Evolutionary conservation across 2,329 filamentous ascomycete genomes (phyloP).

Genomic region (Fonsecaea monophora): DNA sequence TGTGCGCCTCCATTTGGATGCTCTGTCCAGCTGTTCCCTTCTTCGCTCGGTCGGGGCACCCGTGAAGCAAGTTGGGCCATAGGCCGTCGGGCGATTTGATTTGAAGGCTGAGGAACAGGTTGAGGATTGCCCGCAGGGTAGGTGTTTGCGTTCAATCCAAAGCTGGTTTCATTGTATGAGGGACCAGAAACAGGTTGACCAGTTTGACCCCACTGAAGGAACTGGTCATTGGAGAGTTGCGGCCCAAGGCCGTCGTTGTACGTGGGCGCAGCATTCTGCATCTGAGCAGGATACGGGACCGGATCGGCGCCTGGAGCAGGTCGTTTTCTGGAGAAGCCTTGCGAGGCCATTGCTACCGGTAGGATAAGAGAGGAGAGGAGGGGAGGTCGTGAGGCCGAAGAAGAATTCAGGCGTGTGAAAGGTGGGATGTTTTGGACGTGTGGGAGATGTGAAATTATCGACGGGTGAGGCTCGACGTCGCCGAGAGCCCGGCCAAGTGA

Average conservation of each 20-base stretch:
- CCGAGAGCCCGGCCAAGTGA: neutral
- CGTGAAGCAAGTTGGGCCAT: slow-evolving; percentile 44
- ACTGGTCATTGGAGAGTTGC: slow-evolving; percentile 59
- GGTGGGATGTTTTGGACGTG: neutral
- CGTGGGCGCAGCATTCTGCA: slow-evolving; percentile 49
- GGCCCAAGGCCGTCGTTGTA: slow-evolving; percentile 52
- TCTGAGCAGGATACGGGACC: slow-evolving; percentile 63
- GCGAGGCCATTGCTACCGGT: slow-evolving; percentile 41
- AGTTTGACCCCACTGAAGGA: slow-evolving; percentile 62
- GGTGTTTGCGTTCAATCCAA: slow-evolving; percentile 57
- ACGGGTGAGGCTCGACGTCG: neutral
- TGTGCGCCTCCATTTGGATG: slow-evolving; percentile 46
- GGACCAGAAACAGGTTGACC: slow-evolving; percentile 44
- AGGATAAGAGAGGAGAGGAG: neutral
- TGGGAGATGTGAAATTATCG: neutral
- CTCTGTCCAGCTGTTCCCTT: slow-evolving; percentile 46
- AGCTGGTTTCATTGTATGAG: slow-evolving; percentile 60
- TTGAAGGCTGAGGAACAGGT: slow-evolving; percentile 47
- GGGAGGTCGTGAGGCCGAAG: neutral
- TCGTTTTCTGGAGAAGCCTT: slow-evolving; percentile 68
- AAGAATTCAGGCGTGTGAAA: neutral
- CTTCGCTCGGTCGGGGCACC: slow-evolving; percentile 24
- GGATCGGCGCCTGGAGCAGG: slow-evolving; percentile 74
- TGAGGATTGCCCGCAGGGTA: slow-evolving; percentile 28
- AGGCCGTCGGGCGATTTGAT: slow-evolving; percentile 52